Conservation (phyloP, 1,284 basidiomycete species). For the Rhodofomes roseus region DNA sequence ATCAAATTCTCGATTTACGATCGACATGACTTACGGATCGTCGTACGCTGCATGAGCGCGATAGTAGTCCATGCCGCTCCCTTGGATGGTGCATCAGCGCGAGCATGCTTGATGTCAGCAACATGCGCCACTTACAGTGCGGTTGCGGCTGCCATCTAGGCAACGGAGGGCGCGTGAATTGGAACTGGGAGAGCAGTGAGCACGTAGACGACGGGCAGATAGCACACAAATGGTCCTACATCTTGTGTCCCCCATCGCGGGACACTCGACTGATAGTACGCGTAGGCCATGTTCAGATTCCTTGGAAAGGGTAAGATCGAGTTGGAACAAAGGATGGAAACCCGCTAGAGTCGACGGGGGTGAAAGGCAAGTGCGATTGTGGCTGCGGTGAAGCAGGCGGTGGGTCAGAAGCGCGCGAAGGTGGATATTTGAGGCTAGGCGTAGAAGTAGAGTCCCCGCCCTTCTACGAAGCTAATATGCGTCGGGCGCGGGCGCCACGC, state of each 20-base stretch:
- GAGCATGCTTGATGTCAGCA: slow-evolving; percentile 7
- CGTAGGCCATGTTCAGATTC: slow-evolving; percentile 14
- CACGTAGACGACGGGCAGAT: background rate
- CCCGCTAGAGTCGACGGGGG: background rate
- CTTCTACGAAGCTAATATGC: background rate
- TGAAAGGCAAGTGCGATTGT: background rate
- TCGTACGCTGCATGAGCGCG: slow-evolving; percentile 51
- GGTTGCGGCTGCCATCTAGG: slow-evolving; percentile 57
- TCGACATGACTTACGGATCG: slow-evolving; percentile 40
- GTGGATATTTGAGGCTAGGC: background rate
- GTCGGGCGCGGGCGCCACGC: background rate
- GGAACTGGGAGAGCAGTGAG: slow-evolving; percentile 32
- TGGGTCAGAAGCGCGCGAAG: background rate
- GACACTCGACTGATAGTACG: slow-evolving; percentile 18
- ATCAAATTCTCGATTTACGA: background rate
- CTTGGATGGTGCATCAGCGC: slow-evolving; percentile 28
- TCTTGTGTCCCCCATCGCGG: slow-evolving; percentile 24
- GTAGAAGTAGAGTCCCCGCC: background rate
- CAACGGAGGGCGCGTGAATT: slow-evolving; percentile 49
- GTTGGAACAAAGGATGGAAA: background rate
- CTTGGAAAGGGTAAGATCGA: background rate
- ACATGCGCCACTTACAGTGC: slow-evolving; percentile 40
- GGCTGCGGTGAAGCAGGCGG: background rate
- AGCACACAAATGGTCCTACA: slow-evolving; percentile 8
- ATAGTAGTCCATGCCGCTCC: slow-evolving; percentile 59